Conservation (phyloP, 2,329 filamentous ascomycete species). For the Paradendryphiella salina region DNA sequence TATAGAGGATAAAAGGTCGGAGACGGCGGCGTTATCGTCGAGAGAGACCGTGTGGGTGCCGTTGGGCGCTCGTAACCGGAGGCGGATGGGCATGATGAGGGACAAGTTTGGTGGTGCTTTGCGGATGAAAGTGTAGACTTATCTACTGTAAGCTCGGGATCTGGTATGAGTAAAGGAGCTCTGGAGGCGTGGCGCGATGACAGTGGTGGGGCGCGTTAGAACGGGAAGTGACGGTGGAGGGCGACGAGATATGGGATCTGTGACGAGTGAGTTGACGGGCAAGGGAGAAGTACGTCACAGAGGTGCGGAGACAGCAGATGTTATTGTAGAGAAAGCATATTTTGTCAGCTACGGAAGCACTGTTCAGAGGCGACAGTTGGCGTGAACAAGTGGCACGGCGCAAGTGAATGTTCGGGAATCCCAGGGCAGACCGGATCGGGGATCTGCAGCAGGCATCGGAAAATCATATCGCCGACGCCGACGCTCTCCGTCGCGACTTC, state of each 20-base stretch:
- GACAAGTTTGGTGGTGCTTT: background rate
- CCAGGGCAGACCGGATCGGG: constrained; percentile 14
- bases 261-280: constrained; percentile 7
- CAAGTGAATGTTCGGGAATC: constrained; percentile 34
- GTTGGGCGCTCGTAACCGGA: constrained; percentile 74
- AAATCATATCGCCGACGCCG: constrained; percentile 14
- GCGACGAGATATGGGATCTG: constrained; percentile 4
- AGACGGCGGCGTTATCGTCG: constrained; percentile 67
- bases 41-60: constrained; percentile 73
- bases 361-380: constrained; percentile 9
- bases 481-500: constrained; percentile 25
- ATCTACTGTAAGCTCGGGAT: background rate
- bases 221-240: constrained; percentile 9
- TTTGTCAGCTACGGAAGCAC: constrained; percentile 19
- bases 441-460: constrained; percentile 17
- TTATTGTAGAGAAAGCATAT: background rate
- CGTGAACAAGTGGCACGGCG: constrained; percentile 16
- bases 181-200: constrained; percentile 3
- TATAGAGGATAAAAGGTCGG: constrained; percentile 64
- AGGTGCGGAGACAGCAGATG: background rate
- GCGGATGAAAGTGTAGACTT: background rate
- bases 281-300: background rate
- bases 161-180: constrained; percentile 6
- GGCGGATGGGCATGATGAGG: constrained; percentile 61
- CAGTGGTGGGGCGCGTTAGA: constrained; percentile 11